Percentiles rank a stretch among this genome's conserved stretches.
These are phyloP conservation scores for Erysiphe pulchra DNA, from an alignment of 2,329 filamentous ascomycete species.

Conservation along the genomic window DNA sequence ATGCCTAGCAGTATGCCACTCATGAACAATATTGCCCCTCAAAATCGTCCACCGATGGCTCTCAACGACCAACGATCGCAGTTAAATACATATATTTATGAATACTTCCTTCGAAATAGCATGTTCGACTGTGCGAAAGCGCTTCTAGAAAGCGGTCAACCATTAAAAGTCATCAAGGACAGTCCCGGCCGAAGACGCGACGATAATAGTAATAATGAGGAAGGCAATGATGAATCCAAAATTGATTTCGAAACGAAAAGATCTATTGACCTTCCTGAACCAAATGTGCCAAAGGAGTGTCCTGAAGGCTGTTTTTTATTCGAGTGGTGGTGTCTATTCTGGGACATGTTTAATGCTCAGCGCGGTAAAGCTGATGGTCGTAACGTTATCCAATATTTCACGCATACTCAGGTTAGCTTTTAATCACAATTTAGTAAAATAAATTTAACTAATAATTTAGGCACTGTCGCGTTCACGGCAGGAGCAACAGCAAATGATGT, in stretches of 20 bases:
- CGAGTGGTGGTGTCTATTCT: constrained; percentile 95
- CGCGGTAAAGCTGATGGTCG: constrained; percentile 37
- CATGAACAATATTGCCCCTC: constrained; percentile 30
- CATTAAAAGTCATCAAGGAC: constrained; percentile 39
- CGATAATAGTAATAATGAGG: constrained; percentile 43
- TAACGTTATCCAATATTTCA: constrained; percentile 49
- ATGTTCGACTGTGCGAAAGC: constrained; percentile 66
- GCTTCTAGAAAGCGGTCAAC: constrained; percentile 39
- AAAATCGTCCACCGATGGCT: constrained; percentile 11
- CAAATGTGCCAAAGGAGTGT: constrained; percentile 37
- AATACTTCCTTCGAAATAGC: constrained; percentile 67
- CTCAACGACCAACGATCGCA: constrained; percentile 22
- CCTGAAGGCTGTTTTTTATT: constrained; percentile 66
- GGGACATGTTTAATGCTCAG: constrained; percentile 79
- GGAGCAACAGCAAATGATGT: constrained; percentile 49
- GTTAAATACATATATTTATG: constrained; percentile 74
- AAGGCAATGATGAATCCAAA: constrained; percentile 48
- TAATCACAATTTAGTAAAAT: constrained; percentile 1
- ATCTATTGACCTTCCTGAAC: constrained; percentile 54
- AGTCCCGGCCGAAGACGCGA: constrained; percentile 42
- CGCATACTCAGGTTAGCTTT: constrained; percentile 51
- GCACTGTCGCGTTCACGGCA: constrained; percentile 48
- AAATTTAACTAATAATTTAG: constrained; percentile 15
- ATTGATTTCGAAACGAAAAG: constrained; percentile 50
- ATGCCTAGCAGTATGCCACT: constrained; percentile 33